phyloP scores from a whole-genome alignment of 352 stramenopile species.

The Phytophthora hybrid region DNA sequence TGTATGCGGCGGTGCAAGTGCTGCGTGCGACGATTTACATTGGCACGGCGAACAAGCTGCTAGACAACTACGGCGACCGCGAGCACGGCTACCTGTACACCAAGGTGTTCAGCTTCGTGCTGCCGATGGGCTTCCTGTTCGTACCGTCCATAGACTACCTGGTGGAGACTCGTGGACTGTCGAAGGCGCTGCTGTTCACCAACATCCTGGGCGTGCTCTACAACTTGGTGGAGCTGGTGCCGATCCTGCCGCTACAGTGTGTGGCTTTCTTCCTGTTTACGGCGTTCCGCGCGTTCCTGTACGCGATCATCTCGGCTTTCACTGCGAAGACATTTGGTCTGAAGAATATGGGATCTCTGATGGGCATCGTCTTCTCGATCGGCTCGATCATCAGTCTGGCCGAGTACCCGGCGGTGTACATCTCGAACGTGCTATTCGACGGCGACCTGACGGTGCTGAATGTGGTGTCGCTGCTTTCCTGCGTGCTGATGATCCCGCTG shows the following conservation, averaged over 20 bases:
- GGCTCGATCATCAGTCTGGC: conserved; percentile 76
- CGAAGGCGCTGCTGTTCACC: conserved; percentile 77
- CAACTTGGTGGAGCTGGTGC: conserved; percentile 77
- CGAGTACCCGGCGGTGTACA: conserved; percentile 81
- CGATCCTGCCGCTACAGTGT: conserved; percentile 68
- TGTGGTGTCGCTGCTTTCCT: conserved; percentile 56
- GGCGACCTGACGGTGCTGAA: conserved; percentile 70
- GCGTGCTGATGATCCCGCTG: conserved; percentile 65
- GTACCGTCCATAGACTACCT: conserved; percentile 88
- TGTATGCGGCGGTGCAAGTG: conserved; percentile 78
- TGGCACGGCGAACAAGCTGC: conserved; percentile 85
- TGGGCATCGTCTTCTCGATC: conserved; percentile 86
- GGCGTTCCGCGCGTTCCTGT: conserved; percentile 87
- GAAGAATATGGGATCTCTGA: conserved; percentile 84
- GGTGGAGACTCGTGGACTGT: conserved; percentile 74
- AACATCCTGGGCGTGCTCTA: conserved; percentile 77
- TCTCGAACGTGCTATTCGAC: conserved; percentile 67
- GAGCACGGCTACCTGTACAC: conserved; percentile 75
- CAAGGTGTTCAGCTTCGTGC: conserved; percentile 87
- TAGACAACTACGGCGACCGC: conserved; percentile 86
- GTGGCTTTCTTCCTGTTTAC: conserved; percentile 85
- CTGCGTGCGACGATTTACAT: conserved; percentile 87
- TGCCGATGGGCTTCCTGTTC: conserved; percentile 87
- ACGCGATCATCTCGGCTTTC: conserved; percentile 88
- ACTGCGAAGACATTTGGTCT: conserved; percentile 89